Evolutionary conservation across 805 yeast genomes (phyloP), one percentile per base, ranked within the genome.

Genomic region (Lipomyces japonicus): DNA sequence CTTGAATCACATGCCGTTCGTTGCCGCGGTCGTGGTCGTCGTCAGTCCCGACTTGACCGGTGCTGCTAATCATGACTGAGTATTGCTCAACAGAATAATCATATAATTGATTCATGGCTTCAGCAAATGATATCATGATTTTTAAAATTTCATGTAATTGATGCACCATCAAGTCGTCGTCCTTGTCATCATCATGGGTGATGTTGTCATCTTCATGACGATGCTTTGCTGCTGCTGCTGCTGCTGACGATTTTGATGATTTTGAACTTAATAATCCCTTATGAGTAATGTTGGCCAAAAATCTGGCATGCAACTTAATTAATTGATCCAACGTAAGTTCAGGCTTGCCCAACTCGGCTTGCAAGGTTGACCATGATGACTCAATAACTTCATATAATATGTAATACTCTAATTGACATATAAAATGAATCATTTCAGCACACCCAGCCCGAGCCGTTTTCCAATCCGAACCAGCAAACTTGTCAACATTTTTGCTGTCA

Each of bases 361-460:
- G 61, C 36, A 67, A 39, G 42, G 60, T 47, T 2, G 54, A 43
- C 73, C 75, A 71, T n/a, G 68, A 63, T 36, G 65, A 58, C 42
- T 66, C 73, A 23, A 71, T 63, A 19, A 71, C 61, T 44, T 66
- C 68, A 47, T 64, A 66, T 26, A 66, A 63, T 16, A 70, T 54
- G 44, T 68, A 67, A 47, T 62, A 61, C 50, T 70, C 72, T 32
- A 71, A 48, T 47, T 66, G 70, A 40, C 61, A 48, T 21, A 66
- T 52, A 42, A 69, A 64, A 50, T 65, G 70, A 28, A 60, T 45
- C 70, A 69, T 67, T 39, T 62, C 62, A 35, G 56, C 59, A 43
- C 61, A 61, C 5, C 56, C 38, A 2, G 60, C 54, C 18, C 66
- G 55, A n/a, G 57, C 60, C 19, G 30, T 26, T 9, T 51, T 50